A percentile compares a stretch with the other conserved stretches of the same genome.
phyloP scores from a whole-genome alignment of 148 eudicot genomes.

The Arctostaphylos glauca region DNA sequence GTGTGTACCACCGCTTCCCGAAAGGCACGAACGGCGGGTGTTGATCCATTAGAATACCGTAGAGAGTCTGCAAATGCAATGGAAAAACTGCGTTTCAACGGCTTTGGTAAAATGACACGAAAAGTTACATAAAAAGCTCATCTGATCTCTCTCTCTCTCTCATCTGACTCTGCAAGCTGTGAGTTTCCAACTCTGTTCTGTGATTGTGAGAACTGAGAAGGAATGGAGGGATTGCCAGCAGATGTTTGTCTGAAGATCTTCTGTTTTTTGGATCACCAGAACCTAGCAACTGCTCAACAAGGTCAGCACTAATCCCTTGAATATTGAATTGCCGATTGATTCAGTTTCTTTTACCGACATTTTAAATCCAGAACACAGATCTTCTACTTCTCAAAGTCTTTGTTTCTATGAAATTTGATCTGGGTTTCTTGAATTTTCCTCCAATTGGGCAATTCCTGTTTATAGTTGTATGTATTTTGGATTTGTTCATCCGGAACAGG shows the following conservation, averaged over 20 bases:
- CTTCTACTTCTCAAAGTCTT: neutral
- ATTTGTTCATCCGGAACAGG: neutral
- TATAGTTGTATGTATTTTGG: neutral
- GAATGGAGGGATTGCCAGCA: constrained; percentile 66
- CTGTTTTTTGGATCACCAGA: constrained; percentile 65
- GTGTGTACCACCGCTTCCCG: neutral
- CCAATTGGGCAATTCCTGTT: neutral
- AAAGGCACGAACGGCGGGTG: neutral
- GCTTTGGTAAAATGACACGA: neutral
- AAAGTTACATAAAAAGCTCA: too few species aligned
- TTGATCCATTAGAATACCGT: neutral
- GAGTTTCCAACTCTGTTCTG: neutral
- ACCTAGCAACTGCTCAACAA: constrained; percentile 61
- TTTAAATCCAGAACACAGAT: neutral
- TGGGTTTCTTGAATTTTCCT: constrained; percentile 17
- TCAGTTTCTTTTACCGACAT: neutral
- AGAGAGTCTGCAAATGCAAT: neutral
- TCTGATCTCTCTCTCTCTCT: neutral
- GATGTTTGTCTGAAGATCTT: constrained; percentile 68
- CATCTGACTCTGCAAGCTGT: neutral
- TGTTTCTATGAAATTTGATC: constrained; percentile 10
- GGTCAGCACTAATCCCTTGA: constrained; percentile 30
- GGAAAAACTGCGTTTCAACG: neutral
- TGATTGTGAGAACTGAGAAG: neutral
- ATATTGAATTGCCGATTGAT: neutral